Percentiles rank a stretch among this genome's conserved stretches.
phyloP scores from a whole-genome alignment of 768 basidiomycete species.

The Pholiota molesta region DNA sequence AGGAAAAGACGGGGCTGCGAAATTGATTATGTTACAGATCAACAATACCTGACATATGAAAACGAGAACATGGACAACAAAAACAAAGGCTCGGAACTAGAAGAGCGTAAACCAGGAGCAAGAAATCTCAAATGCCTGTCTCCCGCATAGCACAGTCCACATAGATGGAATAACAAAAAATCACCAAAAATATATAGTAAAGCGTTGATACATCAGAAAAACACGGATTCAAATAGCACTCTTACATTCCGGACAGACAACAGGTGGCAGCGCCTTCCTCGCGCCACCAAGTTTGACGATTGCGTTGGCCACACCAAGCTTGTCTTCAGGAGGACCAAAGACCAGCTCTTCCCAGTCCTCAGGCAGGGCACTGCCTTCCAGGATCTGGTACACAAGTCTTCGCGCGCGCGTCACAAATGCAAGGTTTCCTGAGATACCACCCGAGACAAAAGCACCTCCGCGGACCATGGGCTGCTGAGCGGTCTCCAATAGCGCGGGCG shows the following conservation, averaged over 20 bases:
- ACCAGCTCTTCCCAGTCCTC: slow-evolving; percentile 45
- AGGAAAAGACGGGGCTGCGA: too few relatives aligned
- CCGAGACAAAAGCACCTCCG: slow-evolving; percentile 37
- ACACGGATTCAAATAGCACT: slow-evolving; percentile 39
- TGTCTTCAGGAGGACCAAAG: slow-evolving; percentile 18
- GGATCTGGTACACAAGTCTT: slow-evolving; percentile 41
- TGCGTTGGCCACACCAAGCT: slow-evolving; percentile 18
- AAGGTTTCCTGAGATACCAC: slow-evolving; percentile 57
- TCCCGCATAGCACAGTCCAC: not conserved
- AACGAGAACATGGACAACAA: too few relatives aligned
- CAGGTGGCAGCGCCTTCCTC: slow-evolving; percentile 28
- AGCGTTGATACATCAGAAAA: not conserved
- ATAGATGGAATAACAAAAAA: not conserved
- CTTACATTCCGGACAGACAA: slow-evolving; percentile 46
- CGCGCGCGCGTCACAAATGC: slow-evolving; percentile 49
- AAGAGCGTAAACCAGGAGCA: too few relatives aligned
- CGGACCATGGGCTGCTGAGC: slow-evolving; percentile 59
- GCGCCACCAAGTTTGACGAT: slow-evolving; percentile 21
- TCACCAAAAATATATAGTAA: not conserved
- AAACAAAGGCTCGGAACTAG: too few relatives aligned
- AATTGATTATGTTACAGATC: too few relatives aligned
- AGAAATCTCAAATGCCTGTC: not conserved
- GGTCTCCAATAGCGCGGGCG: slow-evolving; percentile 38
- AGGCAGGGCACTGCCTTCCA: slow-evolving; percentile 28
- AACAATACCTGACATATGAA: too few relatives aligned